A percentile compares a stretch with the other conserved stretches of the same genome.
These are phyloP conservation scores for Exophiala sp. DNA, from an alignment of 2,329 filamentous ascomycete species.

Conservation along the genomic window DNA sequence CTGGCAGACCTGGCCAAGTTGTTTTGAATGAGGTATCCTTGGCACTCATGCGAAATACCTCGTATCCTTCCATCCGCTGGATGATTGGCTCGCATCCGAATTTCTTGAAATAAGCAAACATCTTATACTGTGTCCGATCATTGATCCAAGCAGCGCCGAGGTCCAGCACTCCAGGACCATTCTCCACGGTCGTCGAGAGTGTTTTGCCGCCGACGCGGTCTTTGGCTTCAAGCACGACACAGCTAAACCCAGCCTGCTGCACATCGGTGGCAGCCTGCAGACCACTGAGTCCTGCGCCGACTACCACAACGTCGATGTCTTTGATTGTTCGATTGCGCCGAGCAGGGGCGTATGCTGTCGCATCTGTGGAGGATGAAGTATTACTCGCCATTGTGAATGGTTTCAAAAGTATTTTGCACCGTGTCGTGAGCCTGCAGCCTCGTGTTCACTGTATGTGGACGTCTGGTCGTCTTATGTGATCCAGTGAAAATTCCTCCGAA, in stretches of 20 bases:
- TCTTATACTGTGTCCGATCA: constrained; percentile 48
- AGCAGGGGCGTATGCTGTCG: background rate
- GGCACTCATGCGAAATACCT: constrained; percentile 7
- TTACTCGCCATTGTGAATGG: too few relatives aligned
- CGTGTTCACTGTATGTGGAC: too few relatives aligned
- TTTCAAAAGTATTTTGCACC: too few relatives aligned
- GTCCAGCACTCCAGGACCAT: constrained; percentile 38
- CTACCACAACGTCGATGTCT: constrained; percentile 33
- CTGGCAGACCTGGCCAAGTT: constrained; percentile 2
- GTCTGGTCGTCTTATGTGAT: too few relatives aligned
- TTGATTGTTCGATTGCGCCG: background rate
- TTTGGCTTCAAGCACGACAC: constrained; percentile 39
- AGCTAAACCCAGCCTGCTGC: constrained; percentile 32
- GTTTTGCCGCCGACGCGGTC: constrained; percentile 44
- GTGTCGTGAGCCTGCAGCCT: too few relatives aligned
- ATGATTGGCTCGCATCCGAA: constrained; percentile 43
- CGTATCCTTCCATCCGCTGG: constrained; percentile 43
- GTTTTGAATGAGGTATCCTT: background rate
- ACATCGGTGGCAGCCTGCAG: constrained; percentile 34
- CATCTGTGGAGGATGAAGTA: too few relatives aligned
- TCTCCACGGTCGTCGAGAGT: constrained; percentile 11
- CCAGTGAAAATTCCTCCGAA: too few relatives aligned
- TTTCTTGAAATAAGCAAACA: constrained; percentile 36
- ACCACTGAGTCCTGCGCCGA: constrained; percentile 40
- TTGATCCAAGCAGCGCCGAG: constrained; percentile 61